phyloP scores from a whole-genome alignment of 805 yeast species.

The Kodamaea leandrae region DNA sequence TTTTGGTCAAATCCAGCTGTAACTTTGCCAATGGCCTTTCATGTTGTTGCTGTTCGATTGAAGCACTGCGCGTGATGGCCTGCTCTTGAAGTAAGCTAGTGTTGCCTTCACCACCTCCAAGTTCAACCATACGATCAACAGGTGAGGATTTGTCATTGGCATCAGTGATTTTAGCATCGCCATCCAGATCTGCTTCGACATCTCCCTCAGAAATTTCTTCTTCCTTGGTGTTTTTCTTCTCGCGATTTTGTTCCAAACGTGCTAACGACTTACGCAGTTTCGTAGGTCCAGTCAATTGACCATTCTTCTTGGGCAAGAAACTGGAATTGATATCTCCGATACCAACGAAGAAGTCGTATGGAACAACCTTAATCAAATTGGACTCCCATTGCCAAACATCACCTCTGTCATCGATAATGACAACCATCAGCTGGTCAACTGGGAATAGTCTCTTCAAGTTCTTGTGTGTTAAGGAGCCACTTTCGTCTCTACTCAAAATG shows the following conservation, averaged over 20 bases:
- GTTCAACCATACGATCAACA: conserved; percentile 47
- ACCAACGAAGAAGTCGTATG: conserved; percentile 94
- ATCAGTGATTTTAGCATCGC: not conserved
- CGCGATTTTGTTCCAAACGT: conserved; percentile 46
- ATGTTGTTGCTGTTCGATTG: conserved; percentile 74
- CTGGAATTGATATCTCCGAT: conserved; percentile 96
- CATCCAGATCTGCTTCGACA: conserved; percentile 2
- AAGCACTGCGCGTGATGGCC: conserved; percentile 61
- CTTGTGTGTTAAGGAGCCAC: conserved; percentile 88
- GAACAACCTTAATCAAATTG: conserved; percentile 86
- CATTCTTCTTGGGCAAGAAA: conserved; percentile 78
- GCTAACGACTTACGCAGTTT: conserved; percentile 58
- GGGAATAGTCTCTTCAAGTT: conserved; percentile 87
- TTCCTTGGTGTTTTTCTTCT: conserved; percentile 11
- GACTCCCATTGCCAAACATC: conserved; percentile 99
- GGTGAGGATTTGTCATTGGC: conserved; percentile 31
- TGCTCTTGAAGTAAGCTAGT: conserved; percentile 50
- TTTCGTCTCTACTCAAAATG: conserved; percentile 88
- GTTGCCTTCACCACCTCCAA: conserved; percentile 52
- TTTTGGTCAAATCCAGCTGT: conserved; percentile 67
- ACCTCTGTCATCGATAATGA: conserved; percentile 94
- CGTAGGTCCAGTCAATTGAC: conserved; percentile 56
- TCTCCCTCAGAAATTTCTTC: conserved; percentile 7
- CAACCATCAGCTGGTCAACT: conserved; percentile 94
- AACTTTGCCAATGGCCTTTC: conserved; percentile 83